A percentile compares a stretch with the other conserved stretches of the same genome.
These are phyloP conservation scores for Paecilomyces sp. DNA, from an alignment of 2,329 filamentous ascomycete species.

Conservation along the genomic window DNA sequence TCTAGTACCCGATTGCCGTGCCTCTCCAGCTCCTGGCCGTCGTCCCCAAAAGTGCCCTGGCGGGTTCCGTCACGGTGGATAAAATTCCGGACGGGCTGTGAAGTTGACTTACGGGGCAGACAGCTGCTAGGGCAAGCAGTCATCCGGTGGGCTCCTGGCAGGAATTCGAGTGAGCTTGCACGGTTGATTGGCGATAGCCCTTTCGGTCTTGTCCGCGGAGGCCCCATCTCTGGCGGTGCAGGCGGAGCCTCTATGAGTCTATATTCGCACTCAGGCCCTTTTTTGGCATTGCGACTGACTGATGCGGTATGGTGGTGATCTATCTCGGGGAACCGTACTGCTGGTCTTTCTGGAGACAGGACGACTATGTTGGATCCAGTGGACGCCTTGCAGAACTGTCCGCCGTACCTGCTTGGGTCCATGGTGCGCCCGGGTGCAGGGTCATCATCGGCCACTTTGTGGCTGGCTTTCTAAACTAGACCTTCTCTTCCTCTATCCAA, in stretches of 20 bases:
- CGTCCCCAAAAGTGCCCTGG: background rate
- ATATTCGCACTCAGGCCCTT: background rate
- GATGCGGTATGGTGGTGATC: conserved; percentile 6
- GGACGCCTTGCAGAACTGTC: conserved; percentile 4
- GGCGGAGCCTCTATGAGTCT: background rate
- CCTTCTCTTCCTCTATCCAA: background rate
- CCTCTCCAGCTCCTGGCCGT: background rate
- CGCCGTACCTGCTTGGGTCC: background rate
- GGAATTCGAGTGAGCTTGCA: background rate
- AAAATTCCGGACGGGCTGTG: background rate
- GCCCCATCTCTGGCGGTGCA: conserved; percentile 1
- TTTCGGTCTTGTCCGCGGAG: conserved; percentile 9
- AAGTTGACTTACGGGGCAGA: background rate
- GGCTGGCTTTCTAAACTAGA: background rate
- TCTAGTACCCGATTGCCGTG: background rate
- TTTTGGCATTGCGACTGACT: background rate
- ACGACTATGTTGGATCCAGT: background rate
- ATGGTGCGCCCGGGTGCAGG: background rate
- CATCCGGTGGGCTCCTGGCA: background rate
- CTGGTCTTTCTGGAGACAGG: background rate
- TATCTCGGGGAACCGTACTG: background rate
- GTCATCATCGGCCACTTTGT: background rate
- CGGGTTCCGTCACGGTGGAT: background rate
- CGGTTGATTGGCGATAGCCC: conserved; percentile 7
- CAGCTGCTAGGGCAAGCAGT: background rate